Evolutionary conservation across 2,329 filamentous ascomycete species (phyloP).

Genomic region (Apiospora hydei): DNA sequence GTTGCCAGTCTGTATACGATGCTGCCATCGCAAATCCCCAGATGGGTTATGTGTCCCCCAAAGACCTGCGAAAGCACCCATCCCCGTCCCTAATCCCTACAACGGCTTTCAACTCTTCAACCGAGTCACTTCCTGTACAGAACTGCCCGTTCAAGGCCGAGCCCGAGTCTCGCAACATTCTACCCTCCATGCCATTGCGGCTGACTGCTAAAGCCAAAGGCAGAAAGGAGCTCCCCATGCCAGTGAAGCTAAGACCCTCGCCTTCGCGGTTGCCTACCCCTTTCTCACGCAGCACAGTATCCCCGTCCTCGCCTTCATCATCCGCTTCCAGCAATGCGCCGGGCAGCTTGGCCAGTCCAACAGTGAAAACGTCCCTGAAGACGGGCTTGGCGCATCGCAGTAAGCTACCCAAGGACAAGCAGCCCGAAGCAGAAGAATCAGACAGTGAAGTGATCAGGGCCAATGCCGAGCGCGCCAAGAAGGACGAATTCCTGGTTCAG

Average conservation of each 20-base stretch:
- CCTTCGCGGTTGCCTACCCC: neutral
- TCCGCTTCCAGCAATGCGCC: slow-evolving; percentile 1
- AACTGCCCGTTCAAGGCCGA: neutral
- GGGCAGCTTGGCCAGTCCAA: neutral
- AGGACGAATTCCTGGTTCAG: slow-evolving; percentile 60
- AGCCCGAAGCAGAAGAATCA: slow-evolving; percentile 23
- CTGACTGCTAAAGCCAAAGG: slow-evolving; percentile 12
- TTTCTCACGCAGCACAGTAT: neutral
- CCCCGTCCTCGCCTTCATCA: slow-evolving; percentile 1
- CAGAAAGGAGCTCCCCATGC: slow-evolving; percentile 14
- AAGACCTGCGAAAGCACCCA: slow-evolving; percentile 12
- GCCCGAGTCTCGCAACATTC: neutral
- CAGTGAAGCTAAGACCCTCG: neutral
- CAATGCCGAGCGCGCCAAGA: slow-evolving; percentile 39
- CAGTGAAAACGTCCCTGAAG: slow-evolving; percentile 4
- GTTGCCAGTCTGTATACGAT: neutral
- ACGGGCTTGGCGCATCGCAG: slow-evolving; percentile 25
- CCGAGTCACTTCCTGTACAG: neutral
- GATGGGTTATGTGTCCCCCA: slow-evolving; percentile 7
- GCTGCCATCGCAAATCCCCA: neutral
- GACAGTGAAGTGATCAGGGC: slow-evolving; percentile 2
- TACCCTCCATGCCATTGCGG: slow-evolving; percentile 1
- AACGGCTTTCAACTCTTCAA: neutral
- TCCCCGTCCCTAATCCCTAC: slow-evolving; percentile 1
- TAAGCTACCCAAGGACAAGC: slow-evolving; percentile 26